Base-by-base conservation (phyloP, 2,329 filamentous ascomycete genomes). In the Fusarium subtropicale region DNA sequence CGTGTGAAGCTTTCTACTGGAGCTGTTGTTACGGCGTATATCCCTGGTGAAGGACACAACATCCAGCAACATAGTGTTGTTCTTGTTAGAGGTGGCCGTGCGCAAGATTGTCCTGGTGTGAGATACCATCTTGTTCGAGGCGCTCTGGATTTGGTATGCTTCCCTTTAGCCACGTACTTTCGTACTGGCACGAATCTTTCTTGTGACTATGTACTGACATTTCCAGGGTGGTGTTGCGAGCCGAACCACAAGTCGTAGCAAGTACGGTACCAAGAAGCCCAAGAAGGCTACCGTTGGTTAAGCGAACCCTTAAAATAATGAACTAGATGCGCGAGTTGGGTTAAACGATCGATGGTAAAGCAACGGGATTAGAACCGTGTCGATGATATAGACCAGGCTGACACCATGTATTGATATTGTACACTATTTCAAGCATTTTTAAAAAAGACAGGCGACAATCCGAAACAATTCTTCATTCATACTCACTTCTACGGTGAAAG, bases 11-110 rank as follows among this genome's bases (percentile, higher is more conserved):
- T 99, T 78, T 96, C 92, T 64, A 94, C 89, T 69, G 96, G 96
- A 57, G 93, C 90, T 77, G 87, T 97, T 62, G 86, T 99, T 68
- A 97, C 93, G 62, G 93, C 92, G 28, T 98, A 97, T 83, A 97
- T 99, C 76, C 94, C 94, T 34, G 96, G 96, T 54, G 95, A 98
- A 87, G 95, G 96, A 50, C 96, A 99, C 83, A 99, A 98, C 81
- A 94, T 98, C 71, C 95, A 98, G 86, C 96, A 98, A 86, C 97
- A 99, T 85, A 97, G 92, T 75, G 96, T 99, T 47, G 96, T 99
- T 58, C 85, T 98, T 71, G 94, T 99, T n/a, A 87, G 96, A 71
- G 96, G 96, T 61, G 96, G 96, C 3, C 87, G 96, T 78, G 90
- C 89, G 70, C 96, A 98, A 87, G 96, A 99, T 90, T 99, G 96